Evolutionary conservation across 306 rosid species (phyloP).

Genomic region (Erythrophleum fordii): DNA sequence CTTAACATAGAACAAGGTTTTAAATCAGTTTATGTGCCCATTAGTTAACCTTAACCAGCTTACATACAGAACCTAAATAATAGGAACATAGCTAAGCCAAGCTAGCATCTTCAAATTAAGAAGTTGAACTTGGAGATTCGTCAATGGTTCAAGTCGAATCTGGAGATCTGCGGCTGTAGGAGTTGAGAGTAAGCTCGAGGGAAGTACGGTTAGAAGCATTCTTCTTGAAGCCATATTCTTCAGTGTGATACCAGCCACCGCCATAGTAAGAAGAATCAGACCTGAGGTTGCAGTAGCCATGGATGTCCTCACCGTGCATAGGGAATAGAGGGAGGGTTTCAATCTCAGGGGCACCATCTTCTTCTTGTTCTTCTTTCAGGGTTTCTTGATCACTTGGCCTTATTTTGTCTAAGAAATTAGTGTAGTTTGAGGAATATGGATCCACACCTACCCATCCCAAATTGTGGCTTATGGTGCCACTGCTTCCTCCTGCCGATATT

Average conservation of each 20-base stretch:
- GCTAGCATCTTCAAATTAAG: neutral
- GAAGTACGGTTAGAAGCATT: conserved; percentile 7
- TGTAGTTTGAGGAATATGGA: conserved; percentile 61
- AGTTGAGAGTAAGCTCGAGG: conserved; percentile 20
- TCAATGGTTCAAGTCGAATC: conserved; percentile 41
- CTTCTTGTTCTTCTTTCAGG: conserved; percentile 40
- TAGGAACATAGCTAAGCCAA: conserved; percentile 18
- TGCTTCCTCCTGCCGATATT: conserved; percentile 65
- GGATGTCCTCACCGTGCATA: conserved; percentile 78
- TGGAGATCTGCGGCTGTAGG: conserved; percentile 45
- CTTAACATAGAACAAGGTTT: conserved; percentile 33
- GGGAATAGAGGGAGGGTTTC: conserved; percentile 97
- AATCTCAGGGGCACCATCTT: conserved; percentile 50
- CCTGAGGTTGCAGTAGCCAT: conserved; percentile 62
- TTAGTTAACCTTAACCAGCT: conserved; percentile 20
- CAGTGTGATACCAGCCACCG: conserved; percentile 55
- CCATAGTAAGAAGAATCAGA: conserved; percentile 58
- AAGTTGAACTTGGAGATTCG: conserved; percentile 51
- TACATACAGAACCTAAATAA: conserved; percentile 29
- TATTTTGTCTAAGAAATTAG: conserved; percentile 59
- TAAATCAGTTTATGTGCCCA: conserved; percentile 32
- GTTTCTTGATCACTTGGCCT: conserved; percentile 46
- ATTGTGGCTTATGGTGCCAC: conserved; percentile 47
- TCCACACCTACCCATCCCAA: conserved; percentile 74
- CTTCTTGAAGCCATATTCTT: conserved; percentile 19